Base-by-base conservation (phyloP, 1,284 basidiomycete genomes). In the Spongispora temasekensis region DNA sequence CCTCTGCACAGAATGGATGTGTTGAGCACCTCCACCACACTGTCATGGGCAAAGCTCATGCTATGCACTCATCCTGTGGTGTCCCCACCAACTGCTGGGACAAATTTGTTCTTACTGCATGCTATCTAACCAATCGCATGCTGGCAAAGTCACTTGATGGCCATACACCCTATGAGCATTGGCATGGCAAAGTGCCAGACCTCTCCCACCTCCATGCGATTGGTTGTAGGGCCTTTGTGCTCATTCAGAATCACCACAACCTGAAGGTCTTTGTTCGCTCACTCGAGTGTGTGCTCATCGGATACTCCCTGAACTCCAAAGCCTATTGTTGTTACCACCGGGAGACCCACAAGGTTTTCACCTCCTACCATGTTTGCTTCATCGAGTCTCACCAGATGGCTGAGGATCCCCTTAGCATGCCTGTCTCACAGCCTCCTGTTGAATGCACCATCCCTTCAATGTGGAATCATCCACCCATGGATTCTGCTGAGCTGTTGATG, bases 181-280 rank as follows among this genome's bases (percentile, higher is more conserved):
- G 37, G 37, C 19, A 13, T 40, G 37, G 37, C 15, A 17, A 8
- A 40, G 10, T 12, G 10, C 37, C 37, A 17, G 15, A 40, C 15
- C 37, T 40, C 5, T 40, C 37, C 15, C 37, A 40, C 19, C 15
- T 40, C 5, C 37, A 40, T 6, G 37, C 10, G 19, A 40, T 40
- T n/a, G 37, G 37, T 13, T 57, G 60, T 5, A 10, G 17, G 4
- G 35, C 30, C 0, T 61, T 57, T 12, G n/a, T 50, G 0, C 52
- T 61, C 1, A 19, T 60, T 2, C 55, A 60, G 12, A 60, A 57
- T 10, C 12, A 5, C 1, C 53, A 59, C 4, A 59, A 59, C 17
- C 53, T 34, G 0, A 59, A 55, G 23, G 44, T 60, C 0, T 60
- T 57, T 15, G 32, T 54, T 15, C 23, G 8, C 0, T 60, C 42